A percentile compares a stretch with the other conserved stretches of the same genome.
Conservation (phyloP, 805 yeast genomes). For the Barnettozyma salicaria region DNA sequence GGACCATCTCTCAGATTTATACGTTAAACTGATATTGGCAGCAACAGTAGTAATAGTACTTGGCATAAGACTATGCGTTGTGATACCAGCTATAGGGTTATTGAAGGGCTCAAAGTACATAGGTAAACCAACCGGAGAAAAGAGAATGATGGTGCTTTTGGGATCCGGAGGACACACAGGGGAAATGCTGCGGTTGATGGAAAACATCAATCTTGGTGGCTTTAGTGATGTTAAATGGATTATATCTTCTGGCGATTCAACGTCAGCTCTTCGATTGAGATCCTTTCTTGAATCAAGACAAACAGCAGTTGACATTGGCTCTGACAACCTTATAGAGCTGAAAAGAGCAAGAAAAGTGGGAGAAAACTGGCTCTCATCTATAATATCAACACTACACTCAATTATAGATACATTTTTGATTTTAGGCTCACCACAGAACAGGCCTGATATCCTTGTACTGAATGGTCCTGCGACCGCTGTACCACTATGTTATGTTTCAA, state of each 20-base stretch:
- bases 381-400: conserved; percentile 34
- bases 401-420: conserved; percentile 8
- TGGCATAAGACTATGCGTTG: conserved; percentile 10
- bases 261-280: conserved; percentile 36
- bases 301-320: conserved; percentile 5
- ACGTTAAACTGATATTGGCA: no score
- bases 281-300: conserved; percentile 12
- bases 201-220: conserved; percentile 24
- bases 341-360: conserved; percentile 60
- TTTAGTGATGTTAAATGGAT: conserved; percentile 28
- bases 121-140: conserved; percentile 7
- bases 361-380: conserved; percentile 43
- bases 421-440: conserved; percentile 6
- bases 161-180: conserved; percentile 99
- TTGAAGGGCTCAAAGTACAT: conserved; percentile 1
- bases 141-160: conserved; percentile 36
- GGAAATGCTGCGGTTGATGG: conserved; percentile 75
- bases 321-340: conserved; percentile 28
- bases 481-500: conserved; percentile 56
- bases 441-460: conserved; percentile 42
- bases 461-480: conserved; percentile 87
- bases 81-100: conserved; percentile 15
- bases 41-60: no score
- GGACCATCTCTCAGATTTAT: no score
- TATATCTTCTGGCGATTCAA: conserved; percentile 44